These are phyloP conservation scores for Cercophora samala DNA, from an alignment of 495 filamentous ascomycete species.

Conservation along the genomic window DNA sequence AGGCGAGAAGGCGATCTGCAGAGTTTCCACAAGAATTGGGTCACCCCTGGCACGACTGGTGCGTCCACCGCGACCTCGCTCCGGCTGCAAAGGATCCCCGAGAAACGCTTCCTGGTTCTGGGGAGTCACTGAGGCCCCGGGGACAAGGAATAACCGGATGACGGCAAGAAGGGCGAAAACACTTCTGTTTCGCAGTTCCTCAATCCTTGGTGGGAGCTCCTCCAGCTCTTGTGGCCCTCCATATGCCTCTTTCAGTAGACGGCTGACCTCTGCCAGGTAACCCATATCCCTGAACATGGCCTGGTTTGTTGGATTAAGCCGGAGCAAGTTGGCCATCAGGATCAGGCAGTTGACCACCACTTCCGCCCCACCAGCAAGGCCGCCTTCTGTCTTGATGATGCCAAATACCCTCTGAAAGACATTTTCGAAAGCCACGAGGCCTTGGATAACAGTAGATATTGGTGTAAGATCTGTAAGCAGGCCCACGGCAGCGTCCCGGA, in stretches of 20 bases:
- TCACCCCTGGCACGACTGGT: constrained; percentile 33
- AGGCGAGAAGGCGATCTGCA: constrained; percentile 80
- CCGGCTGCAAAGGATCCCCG: constrained; percentile 38
- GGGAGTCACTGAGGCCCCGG: constrained; percentile 72
- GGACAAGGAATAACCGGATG: constrained; percentile 76
- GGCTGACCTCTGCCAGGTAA: constrained; percentile 69
- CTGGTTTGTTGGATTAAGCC: constrained; percentile 86
- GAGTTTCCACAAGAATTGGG: constrained; percentile 74
- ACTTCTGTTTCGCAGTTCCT: constrained; percentile 81
- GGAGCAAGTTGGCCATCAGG: constrained; percentile 84
- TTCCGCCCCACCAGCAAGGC: constrained; percentile 79
- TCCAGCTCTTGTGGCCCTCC: constrained; percentile 54
- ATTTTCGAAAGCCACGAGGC: constrained; percentile 91
- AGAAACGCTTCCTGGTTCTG: constrained; percentile 85
- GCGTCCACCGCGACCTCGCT: constrained; percentile 9
- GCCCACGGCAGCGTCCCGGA: constrained; percentile 68
- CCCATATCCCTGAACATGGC: constrained; percentile 91
- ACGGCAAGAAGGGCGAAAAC: constrained; percentile 86
- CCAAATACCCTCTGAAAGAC: constrained; percentile 82
- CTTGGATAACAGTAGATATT: constrained; percentile 67
- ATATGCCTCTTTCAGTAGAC: constrained; percentile 63
- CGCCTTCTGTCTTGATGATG: constrained; percentile 78
- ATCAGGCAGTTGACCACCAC: constrained; percentile 93
- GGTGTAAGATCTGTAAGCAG: constrained; percentile 53
- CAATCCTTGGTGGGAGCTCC: constrained; percentile 66